phyloP scores from a whole-genome alignment of 495 filamentous ascomycete genomes.

The Collariella sp. region DNA sequence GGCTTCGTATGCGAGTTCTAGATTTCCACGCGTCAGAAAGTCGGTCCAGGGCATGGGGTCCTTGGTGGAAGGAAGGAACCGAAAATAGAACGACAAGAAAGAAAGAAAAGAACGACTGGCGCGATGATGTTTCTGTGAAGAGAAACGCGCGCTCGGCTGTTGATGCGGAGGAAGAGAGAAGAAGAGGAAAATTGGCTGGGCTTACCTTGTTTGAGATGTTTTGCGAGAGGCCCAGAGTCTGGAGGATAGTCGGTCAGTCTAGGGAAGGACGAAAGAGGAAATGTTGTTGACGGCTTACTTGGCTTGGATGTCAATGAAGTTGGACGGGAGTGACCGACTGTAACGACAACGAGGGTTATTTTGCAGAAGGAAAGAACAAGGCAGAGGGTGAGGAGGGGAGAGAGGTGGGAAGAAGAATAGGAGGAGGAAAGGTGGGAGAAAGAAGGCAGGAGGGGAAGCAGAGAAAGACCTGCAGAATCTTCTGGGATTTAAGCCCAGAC shows the following conservation, averaged over 20 bases:
- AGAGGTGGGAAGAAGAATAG: background rate
- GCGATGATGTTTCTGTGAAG: background rate
- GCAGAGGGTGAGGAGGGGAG: background rate
- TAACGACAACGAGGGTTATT: background rate
- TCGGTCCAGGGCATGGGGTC: background rate
- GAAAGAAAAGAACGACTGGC: background rate
- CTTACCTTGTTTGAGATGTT: background rate
- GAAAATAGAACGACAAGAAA: background rate
- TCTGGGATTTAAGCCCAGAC: background rate
- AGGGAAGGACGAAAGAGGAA: background rate
- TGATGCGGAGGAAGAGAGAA: background rate
- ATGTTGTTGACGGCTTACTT: background rate
- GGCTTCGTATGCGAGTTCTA: background rate
- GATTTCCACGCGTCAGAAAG: background rate
- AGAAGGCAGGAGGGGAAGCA: background rate
- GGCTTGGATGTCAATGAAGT: background rate
- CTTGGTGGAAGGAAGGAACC: background rate
- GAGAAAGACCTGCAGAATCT: background rate
- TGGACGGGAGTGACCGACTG: no score
- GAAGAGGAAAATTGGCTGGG: background rate
- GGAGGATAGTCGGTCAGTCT: background rate
- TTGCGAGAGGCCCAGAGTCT: background rate
- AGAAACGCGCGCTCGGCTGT: background rate
- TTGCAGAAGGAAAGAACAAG: background rate
- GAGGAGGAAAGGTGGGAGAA: background rate